Base-by-base conservation (phyloP, 2,329 filamentous ascomycete genomes). In the Colletotrichum sojae region DNA sequence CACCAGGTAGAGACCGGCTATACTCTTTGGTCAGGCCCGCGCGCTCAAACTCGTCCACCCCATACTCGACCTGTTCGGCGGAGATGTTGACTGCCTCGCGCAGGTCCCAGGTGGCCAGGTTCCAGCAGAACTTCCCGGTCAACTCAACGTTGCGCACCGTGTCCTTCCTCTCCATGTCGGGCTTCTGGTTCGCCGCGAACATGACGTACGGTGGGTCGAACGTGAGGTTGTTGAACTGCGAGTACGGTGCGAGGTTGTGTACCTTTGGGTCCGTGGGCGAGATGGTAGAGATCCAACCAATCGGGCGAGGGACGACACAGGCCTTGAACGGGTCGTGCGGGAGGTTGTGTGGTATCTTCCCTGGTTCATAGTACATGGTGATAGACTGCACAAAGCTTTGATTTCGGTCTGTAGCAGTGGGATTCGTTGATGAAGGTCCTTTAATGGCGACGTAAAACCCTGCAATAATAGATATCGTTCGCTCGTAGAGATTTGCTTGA, bases 131-230 rank as follows among this genome's bases (percentile, higher is more conserved):
- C 1, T 83, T 78, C 5, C 87, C 86, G 0, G 86, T 88, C 6
- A 80, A 72, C 75, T 90, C 87, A 71, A 80, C 85, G 75, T 90
- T 90, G 73, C 79, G 76, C 39, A 88, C 86, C 0, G 84, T 89
- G 77, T 90, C 87, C 75, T 90, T 90, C 66, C 85, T 84, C 0
- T 73, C 59, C 2, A 74, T 75, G 9, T 76, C 71, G 0, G 82
- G 77, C 0, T 84, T 87, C 75, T 89, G 86, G 77, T 90, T 90
- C 3, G 85, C 83, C 40, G 80, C 81, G 82, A 91, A 90, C 84
- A 90, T 88, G 31, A 90, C 84, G 73, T 89, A 89, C 0, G 88
- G 88, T 0, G 88, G 88, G 74, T 89, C 87, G 77, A 89, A 90
- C 39, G 86, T 89, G 0, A 90, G 82, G 71, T 90, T 90, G 76